These are phyloP conservation scores for Tulasnella sp. DNA, from an alignment of 768 basidiomycete species.

Conservation along the genomic window DNA sequence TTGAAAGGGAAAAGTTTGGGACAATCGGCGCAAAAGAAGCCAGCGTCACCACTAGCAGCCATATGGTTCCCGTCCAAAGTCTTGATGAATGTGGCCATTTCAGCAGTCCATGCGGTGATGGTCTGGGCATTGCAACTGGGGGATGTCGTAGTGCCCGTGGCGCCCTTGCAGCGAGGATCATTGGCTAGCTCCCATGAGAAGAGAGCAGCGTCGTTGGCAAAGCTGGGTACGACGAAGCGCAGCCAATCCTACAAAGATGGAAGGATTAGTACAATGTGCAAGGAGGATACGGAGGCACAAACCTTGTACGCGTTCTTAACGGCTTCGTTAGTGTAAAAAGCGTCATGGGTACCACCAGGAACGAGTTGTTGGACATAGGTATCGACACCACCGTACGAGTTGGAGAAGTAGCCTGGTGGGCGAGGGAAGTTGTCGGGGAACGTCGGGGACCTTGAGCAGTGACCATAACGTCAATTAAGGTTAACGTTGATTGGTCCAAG, in stretches of 20 bases:
- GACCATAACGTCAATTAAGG: neutral
- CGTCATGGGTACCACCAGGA: constrained; percentile 9
- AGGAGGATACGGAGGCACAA: neutral
- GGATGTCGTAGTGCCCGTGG: neutral
- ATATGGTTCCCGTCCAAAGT: constrained; percentile 50
- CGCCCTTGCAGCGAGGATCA: constrained; percentile 14
- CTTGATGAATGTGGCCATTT: constrained; percentile 35
- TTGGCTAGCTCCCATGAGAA: constrained; percentile 18
- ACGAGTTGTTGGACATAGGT: constrained; percentile 15
- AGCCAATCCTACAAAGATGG: constrained; percentile 7
- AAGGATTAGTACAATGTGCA: neutral
- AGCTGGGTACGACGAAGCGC: neutral
- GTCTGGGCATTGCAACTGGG: constrained; percentile 36
- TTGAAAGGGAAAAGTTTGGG: constrained; percentile 40
- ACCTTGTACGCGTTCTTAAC: constrained; percentile 11
- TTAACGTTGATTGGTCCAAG: neutral
- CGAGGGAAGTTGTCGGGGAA: neutral
- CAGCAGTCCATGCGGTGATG: constrained; percentile 46
- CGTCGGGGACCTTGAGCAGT: neutral
- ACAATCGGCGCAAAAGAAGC: constrained; percentile 40
- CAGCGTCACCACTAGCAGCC: constrained; percentile 50
- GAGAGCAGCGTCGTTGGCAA: constrained; percentile 5
- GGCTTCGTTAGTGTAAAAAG: constrained; percentile 16
- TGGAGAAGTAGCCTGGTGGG: constrained; percentile 10
- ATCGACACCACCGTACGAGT: constrained; percentile 16